Evolutionary conservation across 2,329 filamentous ascomycete genomes (phyloP), one percentile per base, ranked within the genome.

Genomic region (Fusarium transvaalense): DNA sequence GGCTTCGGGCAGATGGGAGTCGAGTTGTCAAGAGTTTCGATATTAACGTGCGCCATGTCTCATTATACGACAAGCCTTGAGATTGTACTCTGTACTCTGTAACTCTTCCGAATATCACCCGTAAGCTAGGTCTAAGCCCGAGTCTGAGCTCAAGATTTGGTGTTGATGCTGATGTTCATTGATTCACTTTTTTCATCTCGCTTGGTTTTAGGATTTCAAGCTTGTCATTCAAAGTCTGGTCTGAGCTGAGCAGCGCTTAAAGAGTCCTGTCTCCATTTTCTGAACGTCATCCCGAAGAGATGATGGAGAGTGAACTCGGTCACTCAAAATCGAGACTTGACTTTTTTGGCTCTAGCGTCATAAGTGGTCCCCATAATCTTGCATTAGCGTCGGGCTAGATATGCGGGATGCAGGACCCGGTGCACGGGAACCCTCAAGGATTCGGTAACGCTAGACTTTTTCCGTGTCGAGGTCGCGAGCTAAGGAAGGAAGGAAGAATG

Each of bases 331-430:
- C 68, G 56, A 68, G 66, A 46, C 63, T 42, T 59, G 54, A 27
- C 63, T 43, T 19, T 31, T 52, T 35, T 21, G 14, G 25, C 8
- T 4, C 48, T 66, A 52, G 61, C 15, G 4, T 7, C 23, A 6
- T 2, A 13, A 2, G 2, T n/a, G n/a, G 15, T 55, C 53, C n/a
- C 56, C 68, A 46, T 38, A 21, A 25, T 38, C 10, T 2, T 17
- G 31, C 53, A 17, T 59, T 73, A 72, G 71, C 52, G 46, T 17
- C 3, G 10, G 15, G 3, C 64, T 72, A 72, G 46, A 32, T 31
- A 64, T 60, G 53, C 64, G 71, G 69, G 71, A 70, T 71, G 64
- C 67, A 69, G 61, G 67, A 74, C 71, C 71, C 67, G 67, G 71
- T 65, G 55, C 47, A 56, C 71, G 71, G 71, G 71, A 71, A 64